phyloP scores from a whole-genome alignment of 306 rosid genomes.

The Quercus parvula region DNA sequence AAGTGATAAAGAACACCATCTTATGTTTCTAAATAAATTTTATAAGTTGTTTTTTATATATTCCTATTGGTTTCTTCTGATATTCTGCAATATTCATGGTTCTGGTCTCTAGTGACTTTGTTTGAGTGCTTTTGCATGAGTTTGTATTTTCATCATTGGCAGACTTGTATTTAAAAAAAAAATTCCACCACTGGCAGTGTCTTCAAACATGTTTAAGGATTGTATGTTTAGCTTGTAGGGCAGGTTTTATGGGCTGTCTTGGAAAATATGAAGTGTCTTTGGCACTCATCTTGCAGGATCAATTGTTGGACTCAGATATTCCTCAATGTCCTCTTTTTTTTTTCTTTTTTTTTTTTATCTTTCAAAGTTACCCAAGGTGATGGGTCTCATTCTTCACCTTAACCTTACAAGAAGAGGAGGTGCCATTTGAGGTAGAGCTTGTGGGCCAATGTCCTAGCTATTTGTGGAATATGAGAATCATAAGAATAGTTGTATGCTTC shows the following conservation, averaged over 20 bases:
- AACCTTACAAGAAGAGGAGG: too few relatives aligned
- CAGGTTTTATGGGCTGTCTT: not conserved
- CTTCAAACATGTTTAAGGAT: not conserved
- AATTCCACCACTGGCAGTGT: not conserved
- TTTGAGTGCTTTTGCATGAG: not conserved
- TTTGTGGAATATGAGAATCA: too few relatives aligned
- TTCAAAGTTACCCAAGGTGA: too few relatives aligned
- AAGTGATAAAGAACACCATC: conserved; percentile 1
- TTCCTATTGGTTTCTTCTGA: not conserved
- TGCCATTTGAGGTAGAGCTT: too few relatives aligned
- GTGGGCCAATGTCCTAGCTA: too few relatives aligned
- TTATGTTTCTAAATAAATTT: not conserved
- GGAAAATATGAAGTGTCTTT: not conserved
- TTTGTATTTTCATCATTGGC: not conserved
- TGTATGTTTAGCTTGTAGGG: not conserved
- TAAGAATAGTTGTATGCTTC: too few relatives aligned
- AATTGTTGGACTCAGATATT: not conserved
- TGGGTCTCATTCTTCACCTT: too few relatives aligned
- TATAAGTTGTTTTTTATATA: not conserved
- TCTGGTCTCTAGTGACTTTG: not conserved
- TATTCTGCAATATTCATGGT: not conserved
- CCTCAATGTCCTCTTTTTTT: too few relatives aligned
- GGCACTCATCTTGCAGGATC: not conserved
- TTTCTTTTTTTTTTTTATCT: too few relatives aligned
- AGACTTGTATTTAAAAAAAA: too few relatives aligned